These are phyloP conservation scores for Colletotrichum sp. DNA, from an alignment of 2,329 filamentous ascomycete species.

Conservation along the genomic window DNA sequence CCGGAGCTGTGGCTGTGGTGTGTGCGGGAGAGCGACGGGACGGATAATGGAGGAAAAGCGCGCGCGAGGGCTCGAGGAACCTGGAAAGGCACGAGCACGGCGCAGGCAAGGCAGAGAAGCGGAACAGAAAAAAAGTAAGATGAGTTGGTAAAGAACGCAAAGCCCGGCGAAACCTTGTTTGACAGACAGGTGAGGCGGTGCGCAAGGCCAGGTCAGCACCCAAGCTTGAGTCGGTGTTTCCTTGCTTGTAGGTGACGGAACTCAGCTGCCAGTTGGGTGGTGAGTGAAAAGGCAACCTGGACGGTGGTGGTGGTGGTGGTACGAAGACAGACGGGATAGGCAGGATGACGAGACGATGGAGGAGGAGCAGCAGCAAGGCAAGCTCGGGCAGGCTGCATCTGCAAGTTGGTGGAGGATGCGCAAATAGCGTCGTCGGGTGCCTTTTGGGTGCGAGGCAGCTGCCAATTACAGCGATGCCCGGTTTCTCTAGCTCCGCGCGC, in stretches of 20 bases:
- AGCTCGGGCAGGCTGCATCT: not conserved
- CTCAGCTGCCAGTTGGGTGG: not conserved
- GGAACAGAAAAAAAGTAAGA: not conserved
- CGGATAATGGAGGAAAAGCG: not conserved
- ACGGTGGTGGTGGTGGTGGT: not conserved
- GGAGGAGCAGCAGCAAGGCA: not conserved
- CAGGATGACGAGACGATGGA: not conserved
- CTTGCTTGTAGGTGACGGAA: not conserved
- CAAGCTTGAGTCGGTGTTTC: not conserved
- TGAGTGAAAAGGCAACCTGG: not conserved
- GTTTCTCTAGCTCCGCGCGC: not conserved
- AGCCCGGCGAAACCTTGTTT: constrained; percentile 21
- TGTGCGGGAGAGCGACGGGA: not conserved
- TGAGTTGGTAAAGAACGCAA: not conserved
- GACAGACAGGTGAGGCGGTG: not conserved
- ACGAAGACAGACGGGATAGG: not conserved
- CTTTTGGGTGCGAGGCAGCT: not conserved
- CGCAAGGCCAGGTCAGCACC: constrained; percentile 13
- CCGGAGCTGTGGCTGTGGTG: not conserved
- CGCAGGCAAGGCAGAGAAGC: not conserved
- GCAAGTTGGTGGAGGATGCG: not conserved
- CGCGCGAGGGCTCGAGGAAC: not conserved
- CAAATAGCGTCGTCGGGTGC: not conserved
- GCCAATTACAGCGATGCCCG: not conserved
- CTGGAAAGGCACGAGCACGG: not conserved